Evolutionary conservation across 305 asterid species (phyloP).

Genomic region (Solanum hybrid): DNA sequence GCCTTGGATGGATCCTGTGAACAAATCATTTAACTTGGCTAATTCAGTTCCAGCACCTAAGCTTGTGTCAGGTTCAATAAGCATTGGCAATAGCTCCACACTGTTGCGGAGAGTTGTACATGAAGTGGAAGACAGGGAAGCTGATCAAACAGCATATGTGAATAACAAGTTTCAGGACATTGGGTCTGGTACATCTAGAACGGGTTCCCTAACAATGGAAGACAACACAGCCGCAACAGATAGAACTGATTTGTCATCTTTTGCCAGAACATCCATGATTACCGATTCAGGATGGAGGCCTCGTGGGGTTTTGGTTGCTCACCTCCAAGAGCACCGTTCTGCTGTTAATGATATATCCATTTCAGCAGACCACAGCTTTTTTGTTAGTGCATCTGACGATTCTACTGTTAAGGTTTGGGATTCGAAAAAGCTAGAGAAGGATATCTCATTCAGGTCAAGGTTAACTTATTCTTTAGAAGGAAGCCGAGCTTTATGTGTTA

Average conservation of each 20-base stretch:
- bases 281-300: constrained; percentile 99
- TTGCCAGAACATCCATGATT: constrained; percentile 59
- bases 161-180: constrained; percentile 58
- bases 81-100: constrained; percentile 65
- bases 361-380: constrained; percentile 87
- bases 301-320: constrained; percentile 97
- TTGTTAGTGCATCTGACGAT: constrained; percentile 96
- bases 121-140: constrained; percentile 84
- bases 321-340: constrained; percentile 90
- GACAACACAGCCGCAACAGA: constrained; percentile 44
- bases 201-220: constrained; percentile 45
- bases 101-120: constrained; percentile 89
- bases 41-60: constrained; percentile 75
- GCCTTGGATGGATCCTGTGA: constrained; percentile 89
- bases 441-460: constrained; percentile 92
- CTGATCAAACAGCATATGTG: constrained; percentile 52
- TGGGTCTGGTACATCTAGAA: constrained; percentile 52
- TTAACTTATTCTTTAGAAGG: constrained; percentile 84
- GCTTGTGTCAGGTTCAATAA: constrained; percentile 72
- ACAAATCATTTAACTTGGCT: constrained; percentile 73
- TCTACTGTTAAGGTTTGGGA: constrained; percentile 98
- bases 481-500: constrained; percentile 79
- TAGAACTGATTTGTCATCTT: constrained; percentile 52
- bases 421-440: constrained; percentile 96
- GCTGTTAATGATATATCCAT: constrained; percentile 90